These are phyloP conservation scores for Styphnolobium japonicum DNA, from an alignment of 306 rosid species.

Conservation along the genomic window DNA sequence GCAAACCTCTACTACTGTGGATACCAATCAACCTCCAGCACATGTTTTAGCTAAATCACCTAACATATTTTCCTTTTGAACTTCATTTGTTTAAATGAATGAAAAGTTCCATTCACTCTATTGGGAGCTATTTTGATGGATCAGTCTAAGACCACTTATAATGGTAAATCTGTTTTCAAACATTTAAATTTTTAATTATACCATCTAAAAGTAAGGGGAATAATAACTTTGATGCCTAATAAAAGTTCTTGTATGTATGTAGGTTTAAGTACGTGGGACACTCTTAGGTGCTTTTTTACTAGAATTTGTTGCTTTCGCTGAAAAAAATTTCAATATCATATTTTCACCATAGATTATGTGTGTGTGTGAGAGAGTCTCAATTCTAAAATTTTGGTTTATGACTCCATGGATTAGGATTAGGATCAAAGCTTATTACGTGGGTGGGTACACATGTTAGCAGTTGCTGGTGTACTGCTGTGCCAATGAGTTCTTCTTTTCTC, in stretches of 20 bases:
- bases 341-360: neutral
- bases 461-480: constrained; percentile 69
- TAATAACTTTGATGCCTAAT: constrained; percentile 17
- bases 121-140: constrained; percentile 63
- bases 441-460: constrained; percentile 43
- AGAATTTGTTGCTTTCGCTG: constrained; percentile 56
- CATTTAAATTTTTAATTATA: neutral
- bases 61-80: constrained; percentile 1
- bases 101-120: constrained; percentile 55
- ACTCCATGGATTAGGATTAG: constrained; percentile 35
- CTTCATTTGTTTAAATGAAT: constrained; percentile 6
- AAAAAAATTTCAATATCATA: constrained; percentile 32
- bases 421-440: constrained; percentile 25
- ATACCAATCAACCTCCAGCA: too few species aligned
- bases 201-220: neutral
- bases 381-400: constrained; percentile 9
- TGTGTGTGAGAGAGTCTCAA: neutral
- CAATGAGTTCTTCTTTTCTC: too few species aligned
- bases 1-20: too few species aligned
- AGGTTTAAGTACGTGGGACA: constrained; percentile 63
- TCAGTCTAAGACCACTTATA: constrained; percentile 60
- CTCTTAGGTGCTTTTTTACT: constrained; percentile 55
- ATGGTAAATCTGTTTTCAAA: constrained; percentile 34
- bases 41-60: too few species aligned
- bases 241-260: neutral